Base-by-base conservation (phyloP, 805 yeast species). In the Candida pseudoglaebosa region DNA sequence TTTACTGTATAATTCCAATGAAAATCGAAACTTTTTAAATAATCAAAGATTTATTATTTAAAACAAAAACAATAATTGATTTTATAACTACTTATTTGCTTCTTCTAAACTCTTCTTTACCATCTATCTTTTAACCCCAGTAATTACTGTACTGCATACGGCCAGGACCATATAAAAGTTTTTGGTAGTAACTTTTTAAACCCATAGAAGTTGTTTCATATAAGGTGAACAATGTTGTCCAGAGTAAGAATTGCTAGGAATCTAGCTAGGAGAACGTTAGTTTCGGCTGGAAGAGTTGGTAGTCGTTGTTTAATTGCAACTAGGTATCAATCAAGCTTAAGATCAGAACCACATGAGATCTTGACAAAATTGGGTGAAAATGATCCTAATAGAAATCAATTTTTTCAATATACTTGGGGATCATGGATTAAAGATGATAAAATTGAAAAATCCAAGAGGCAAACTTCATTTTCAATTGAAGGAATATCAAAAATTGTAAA, bases 371-470 rank as follows among this genome's bases (percentile, higher is more conserved):
- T 84, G 17, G 83, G 82, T 50, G 76, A 77, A 40, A 62, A 70
- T 28, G 90, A 84, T 54, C 87, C 88, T 8, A 65, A 78, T 36
- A 73, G 90, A 60, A 75, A 74, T 40, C 70, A 78, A 31, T 86
- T 93, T 54, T 91, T 87, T 70, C 78, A 84, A 50, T 91, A 89
- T 57, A 71, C 93, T 2, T 91, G 98, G 95, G 99, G 99, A 34
- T 76, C 95, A 5, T 91, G 98, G 98, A 66, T 90, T 52, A 77
- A 73, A 46, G 78, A 91, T 55, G 96, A 93, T 57, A 73, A 71
- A 40, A 62, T 61, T 22, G 90, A 93, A 57, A 84, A 86, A 53
- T 78, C 72, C 12, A 78, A 78, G 49, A 79, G 99, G 62, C 76
- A 75, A 40, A 91, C 97, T 15, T 73, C 71, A 46, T 91, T 91